Percentiles rank a stretch among this genome's conserved stretches.
Evolutionary conservation across 768 basidiomycete species (phyloP).

Genomic region (Suillus subalutaceus): DNA sequence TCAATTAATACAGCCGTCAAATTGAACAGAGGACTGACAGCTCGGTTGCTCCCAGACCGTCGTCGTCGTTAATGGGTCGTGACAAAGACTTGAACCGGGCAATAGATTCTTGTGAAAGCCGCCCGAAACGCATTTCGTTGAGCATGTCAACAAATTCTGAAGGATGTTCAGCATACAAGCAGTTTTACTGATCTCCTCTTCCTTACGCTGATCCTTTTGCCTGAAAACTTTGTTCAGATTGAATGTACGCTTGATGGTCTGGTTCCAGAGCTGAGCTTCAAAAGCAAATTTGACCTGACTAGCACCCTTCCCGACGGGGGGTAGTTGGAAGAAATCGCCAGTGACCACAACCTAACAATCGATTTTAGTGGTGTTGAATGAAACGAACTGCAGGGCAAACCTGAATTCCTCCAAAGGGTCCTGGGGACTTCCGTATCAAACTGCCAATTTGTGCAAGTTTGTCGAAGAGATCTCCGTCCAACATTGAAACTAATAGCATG

Average conservation of each 20-base stretch:
- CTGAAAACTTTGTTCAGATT: constrained; percentile 96
- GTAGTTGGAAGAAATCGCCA: constrained; percentile 98
- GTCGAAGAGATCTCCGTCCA: constrained; percentile 92
- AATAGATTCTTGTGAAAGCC: constrained; percentile 65
- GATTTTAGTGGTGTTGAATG: not conserved
- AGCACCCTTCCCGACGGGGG: constrained; percentile 78
- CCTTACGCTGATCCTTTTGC: constrained; percentile 85
- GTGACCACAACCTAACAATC: constrained; percentile 76
- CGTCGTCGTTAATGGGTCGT: constrained; percentile 71
- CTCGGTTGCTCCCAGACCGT: constrained; percentile 89
- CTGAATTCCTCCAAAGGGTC: constrained; percentile 95
- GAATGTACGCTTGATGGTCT: constrained; percentile 77
- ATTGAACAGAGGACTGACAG: constrained; percentile 53
- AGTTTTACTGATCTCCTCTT: not conserved
- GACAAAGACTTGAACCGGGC: constrained; percentile 69
- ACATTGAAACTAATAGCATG: constrained; percentile 82
- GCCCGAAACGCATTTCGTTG: constrained; percentile 97
- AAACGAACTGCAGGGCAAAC: constrained; percentile 36
- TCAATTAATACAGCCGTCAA: constrained; percentile 4
- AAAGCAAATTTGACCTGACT: constrained; percentile 83
- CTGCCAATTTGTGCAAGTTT: constrained; percentile 79
- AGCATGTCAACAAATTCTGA: constrained; percentile 93
- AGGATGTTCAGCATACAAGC: constrained; percentile 11
- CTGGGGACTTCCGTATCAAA: constrained; percentile 57
- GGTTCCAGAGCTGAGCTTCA: constrained; percentile 79